These are phyloP conservation scores for Thamnidium elegans DNA, from an alignment of 192 early-diverging fungal species.

Conservation along the genomic window DNA sequence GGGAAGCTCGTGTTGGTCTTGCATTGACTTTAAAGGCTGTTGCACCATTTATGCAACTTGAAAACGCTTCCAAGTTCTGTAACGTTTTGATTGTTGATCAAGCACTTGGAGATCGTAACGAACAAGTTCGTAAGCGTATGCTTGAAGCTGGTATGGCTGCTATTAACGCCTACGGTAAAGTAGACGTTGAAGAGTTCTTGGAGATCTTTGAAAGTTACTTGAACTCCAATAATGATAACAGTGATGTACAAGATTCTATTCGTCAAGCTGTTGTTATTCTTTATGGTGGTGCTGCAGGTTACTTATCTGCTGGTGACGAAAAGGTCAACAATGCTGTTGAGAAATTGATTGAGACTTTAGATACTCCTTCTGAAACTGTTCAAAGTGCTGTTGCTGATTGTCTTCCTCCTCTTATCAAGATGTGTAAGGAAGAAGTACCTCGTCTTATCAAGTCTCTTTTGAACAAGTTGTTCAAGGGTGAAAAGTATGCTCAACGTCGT, in stretches of 20 bases:
- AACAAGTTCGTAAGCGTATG: constrained; percentile 76
- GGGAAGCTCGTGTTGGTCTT: constrained; percentile 81
- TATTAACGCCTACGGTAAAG: constrained; percentile 69
- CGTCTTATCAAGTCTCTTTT: constrained; percentile 62
- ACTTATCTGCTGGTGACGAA: constrained; percentile 69
- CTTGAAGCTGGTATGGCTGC: constrained; percentile 81
- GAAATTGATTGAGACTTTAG: constrained; percentile 84
- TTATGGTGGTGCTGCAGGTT: constrained; percentile 87
- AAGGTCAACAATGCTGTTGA: constrained; percentile 80
- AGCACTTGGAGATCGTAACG: constrained; percentile 82
- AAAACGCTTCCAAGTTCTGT: constrained; percentile 52
- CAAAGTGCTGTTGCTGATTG: constrained; percentile 94
- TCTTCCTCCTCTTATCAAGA: constrained; percentile 86
- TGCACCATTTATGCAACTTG: constrained; percentile 57
- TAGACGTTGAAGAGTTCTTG: constrained; percentile 65
- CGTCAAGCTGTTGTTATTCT: constrained; percentile 91
- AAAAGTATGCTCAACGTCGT: constrained; percentile 82
- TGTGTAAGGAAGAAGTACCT: constrained; percentile 56
- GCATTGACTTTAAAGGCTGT: constrained; percentile 68
- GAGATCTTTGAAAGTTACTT: constrained; percentile 78
- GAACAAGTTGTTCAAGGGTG: constrained; percentile 64
- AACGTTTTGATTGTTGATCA: constrained; percentile 79
- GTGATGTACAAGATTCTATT: constrained; percentile 79
- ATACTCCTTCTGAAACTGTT: constrained; percentile 92
- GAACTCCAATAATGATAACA: constrained; percentile 58